phyloP scores from a whole-genome alignment of 768 basidiomycete genomes.

The Boletus insuetus region DNA sequence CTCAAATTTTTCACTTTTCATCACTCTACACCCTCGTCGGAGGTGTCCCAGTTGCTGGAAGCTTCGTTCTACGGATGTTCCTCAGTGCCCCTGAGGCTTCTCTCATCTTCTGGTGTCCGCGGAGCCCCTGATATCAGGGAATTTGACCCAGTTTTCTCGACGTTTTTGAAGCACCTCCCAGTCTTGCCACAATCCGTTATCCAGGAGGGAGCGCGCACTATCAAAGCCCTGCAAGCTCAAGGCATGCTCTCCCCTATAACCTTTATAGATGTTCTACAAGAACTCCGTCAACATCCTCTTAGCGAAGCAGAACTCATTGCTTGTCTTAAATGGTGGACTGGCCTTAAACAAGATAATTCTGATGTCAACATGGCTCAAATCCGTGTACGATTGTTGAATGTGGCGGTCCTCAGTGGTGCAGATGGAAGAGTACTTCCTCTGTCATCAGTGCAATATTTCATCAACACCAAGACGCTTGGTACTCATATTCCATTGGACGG shows the following conservation, averaged over 20 bases:
- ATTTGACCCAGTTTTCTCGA: constrained; percentile 65
- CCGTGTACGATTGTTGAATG: constrained; percentile 64
- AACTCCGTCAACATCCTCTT: constrained; percentile 71
- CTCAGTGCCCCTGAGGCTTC: constrained; percentile 3
- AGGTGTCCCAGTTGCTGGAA: constrained; percentile 74
- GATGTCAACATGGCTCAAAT: constrained; percentile 40
- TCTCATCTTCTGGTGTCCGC: constrained; percentile 9
- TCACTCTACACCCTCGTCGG: constrained; percentile 78
- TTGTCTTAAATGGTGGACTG: constrained; percentile 86
- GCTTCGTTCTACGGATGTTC: constrained; percentile 49
- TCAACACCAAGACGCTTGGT: constrained; percentile 58
- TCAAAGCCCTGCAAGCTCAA: constrained; percentile 57
- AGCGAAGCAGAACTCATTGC: constrained; percentile 70
- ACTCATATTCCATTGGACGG: constrained; percentile 41
- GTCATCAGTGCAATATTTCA: constrained; percentile 64
- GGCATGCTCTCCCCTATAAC: constrained; percentile 71
- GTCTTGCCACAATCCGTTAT: constrained; percentile 64
- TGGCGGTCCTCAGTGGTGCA: constrained; percentile 54
- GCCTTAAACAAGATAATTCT: constrained; percentile 36
- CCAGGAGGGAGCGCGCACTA: constrained; percentile 53
- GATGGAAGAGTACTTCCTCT: constrained; percentile 65
- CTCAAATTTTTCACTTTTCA: constrained; percentile 89
- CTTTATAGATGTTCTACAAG: constrained; percentile 79
- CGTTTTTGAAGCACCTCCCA: constrained; percentile 77
- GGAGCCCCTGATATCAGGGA: constrained; percentile 37